Evolutionary conservation across 805 yeast species (phyloP).

Genomic region (Candida maris): DNA sequence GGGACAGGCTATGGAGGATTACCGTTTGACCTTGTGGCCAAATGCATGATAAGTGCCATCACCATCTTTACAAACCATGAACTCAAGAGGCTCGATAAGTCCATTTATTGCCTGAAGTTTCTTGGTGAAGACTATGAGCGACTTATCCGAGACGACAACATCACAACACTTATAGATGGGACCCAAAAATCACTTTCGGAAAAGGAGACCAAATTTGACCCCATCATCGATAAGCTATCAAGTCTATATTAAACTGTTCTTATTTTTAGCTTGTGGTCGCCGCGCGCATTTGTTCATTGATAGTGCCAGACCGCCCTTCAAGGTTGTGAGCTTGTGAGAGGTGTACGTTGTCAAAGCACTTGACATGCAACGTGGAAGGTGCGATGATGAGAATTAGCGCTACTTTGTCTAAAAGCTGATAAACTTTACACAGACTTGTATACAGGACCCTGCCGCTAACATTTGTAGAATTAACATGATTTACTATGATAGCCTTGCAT

Average conservation of each 20-base stretch:
- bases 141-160: constrained; percentile 12
- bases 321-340: no score
- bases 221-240: constrained; percentile 12
- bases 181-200: background rate
- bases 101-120: constrained; percentile 24
- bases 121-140: constrained; percentile 22
- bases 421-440: no score
- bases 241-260: constrained; percentile 13
- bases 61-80: constrained; percentile 21
- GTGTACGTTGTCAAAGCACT: no score
- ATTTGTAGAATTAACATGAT: no score
- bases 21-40: constrained; percentile 30
- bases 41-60: constrained; percentile 36
- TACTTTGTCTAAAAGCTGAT: no score
- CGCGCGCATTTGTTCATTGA: no score
- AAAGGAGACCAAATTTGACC: constrained; percentile 10
- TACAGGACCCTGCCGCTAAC: no score
- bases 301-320: no score
- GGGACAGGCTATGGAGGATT: constrained; percentile 40
- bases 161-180: constrained; percentile 3
- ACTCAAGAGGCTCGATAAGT: constrained; percentile 15
- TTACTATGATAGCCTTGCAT: no score
- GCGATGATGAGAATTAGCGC: no score
- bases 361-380: no score
- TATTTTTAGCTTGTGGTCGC: no score